Evolutionary conservation across 2,329 filamentous ascomycete species (phyloP), one percentile per base, ranked within the genome.

Genomic region (Bretziella fagacearum): DNA sequence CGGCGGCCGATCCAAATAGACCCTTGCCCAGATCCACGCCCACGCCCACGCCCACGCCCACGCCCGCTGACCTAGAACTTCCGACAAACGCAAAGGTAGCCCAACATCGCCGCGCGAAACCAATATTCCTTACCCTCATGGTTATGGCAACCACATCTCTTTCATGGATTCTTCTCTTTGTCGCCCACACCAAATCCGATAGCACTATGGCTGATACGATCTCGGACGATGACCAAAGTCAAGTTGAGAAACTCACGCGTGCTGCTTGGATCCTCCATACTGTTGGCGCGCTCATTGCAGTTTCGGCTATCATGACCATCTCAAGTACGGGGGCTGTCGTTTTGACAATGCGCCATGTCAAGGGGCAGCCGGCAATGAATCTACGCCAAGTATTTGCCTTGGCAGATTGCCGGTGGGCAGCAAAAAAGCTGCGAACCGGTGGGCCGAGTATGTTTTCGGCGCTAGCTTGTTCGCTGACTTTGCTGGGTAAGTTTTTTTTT

Each of bases 211-310:
- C 20, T 4, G 18, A 46, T 8, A 43, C 48, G 3, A 23, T 50
- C 23, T 47, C 48, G 2, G 26, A 17, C 7, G 13, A 11, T 6
- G 30, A 26, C 4, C 37, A 50, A 32, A 11, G 23, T 1, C 39
- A 43, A 10, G 27, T 47, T 22, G 29, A 42, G 10, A 47, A 50
- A 13, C 20, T 50, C n/a, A 17, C 44, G 13, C 44, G 48, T n/a
- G 48, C 48, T 2, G 48, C 44, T 1, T 50, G 48, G 48, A 50
- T 50, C 17, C 17, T 50, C 11, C 48, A 50, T 22, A 47, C 48
- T 6, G 48, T 50, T 11, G 48, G 48, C 11, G 44, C 48, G 5
- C 20, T 50, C n/a, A 26, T 50, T 22, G 48, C 48, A 10, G 17
- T 50, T 3, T 41, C 44, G 6, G 44, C 48, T 3, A 40, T 44